Base-by-base conservation (phyloP, 1,284 basidiomycete genomes). In the Sporisorium sorghi region DNA sequence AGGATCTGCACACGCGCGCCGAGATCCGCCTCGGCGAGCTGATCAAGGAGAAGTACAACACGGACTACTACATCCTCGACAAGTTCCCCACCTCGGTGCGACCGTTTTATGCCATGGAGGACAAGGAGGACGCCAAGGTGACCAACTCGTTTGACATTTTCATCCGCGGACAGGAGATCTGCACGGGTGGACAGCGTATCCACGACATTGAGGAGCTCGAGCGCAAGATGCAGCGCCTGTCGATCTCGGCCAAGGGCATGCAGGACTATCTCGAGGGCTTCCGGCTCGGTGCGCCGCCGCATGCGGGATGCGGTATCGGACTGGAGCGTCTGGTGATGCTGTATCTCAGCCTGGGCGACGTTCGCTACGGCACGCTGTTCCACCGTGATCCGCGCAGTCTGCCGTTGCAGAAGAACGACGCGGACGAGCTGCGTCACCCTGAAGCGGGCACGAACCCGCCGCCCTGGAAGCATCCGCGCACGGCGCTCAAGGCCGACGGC, bases 11-110 rank as follows among this genome's bases (percentile, higher is more conserved):
- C 93, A 97, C 94, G 7, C 90, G 91, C 77, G 93, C 94, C 82
- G 96, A 99, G 87, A 95, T 93, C 86, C 89, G 92, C 58, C 90
- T 98, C 24, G 96, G 96, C 30, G 88, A 90, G 56, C 87, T 98
- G 56, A 90, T 98, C 80, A 93, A 92, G 85, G 90, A 90, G 62
- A 97, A 96, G 87, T 96, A 94, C 85, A 90, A 93, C 78, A 97
- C 93, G 58, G 96, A 99, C 87, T 85, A 84, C 62, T 85, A 83
- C 73, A 83, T 84, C 35, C 77, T 84, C 35, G 83, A 84, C 73
- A 84, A 84, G 60, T 84, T 84, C 65, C 83, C 83, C 26, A 88
- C 94, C 83, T 91, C 88, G 30, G 89, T 97, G 59, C 91, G 96
- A 68, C 96, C 97, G 3, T 99, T 99, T 88, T 99, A 99, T 61